Conservation (phyloP, 371 early-diverging fungal genomes). For the Neoconidiobolus thromboides region DNA sequence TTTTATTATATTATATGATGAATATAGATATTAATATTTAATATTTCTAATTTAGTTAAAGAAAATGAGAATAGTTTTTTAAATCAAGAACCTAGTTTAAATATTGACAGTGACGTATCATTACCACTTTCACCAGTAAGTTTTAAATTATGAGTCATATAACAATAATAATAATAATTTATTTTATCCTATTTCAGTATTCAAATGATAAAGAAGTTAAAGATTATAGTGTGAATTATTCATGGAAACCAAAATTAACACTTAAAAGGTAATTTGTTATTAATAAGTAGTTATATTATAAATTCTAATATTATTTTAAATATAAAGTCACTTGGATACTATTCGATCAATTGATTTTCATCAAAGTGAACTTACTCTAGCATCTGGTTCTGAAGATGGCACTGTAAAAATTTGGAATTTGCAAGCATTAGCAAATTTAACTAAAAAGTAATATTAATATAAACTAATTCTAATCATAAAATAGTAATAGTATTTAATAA, state of each 20-base stretch:
- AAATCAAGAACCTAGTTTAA: too few relatives aligned
- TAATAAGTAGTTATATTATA: too few relatives aligned
- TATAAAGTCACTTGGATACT: constrained; percentile 56
- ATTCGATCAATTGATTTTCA: constrained; percentile 55
- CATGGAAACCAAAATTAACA: constrained; percentile 37
- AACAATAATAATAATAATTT: not conserved
- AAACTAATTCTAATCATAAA: not conserved
- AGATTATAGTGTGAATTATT: constrained; percentile 10
- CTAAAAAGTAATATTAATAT: constrained; percentile 1
- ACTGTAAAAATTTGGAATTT: constrained; percentile 55
- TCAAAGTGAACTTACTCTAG: constrained; percentile 30
- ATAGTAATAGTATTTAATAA: too few relatives aligned
- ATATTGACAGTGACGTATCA: too few relatives aligned
- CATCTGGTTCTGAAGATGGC: constrained; percentile 66
- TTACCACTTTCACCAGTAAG: too few relatives aligned
- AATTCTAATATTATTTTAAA: not conserved
- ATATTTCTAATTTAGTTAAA: too few relatives aligned
- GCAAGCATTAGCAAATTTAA: constrained; percentile 5
- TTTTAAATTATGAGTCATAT: too few relatives aligned
- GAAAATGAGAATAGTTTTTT: too few relatives aligned
- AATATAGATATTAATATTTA: too few relatives aligned
- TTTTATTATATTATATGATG: too few relatives aligned
- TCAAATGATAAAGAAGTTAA: not conserved
- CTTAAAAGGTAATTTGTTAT: constrained; percentile 25
- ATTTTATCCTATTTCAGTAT: not conserved